Base-by-base conservation (phyloP, 768 basidiomycete genomes). In the Zangia roseola region DNA sequence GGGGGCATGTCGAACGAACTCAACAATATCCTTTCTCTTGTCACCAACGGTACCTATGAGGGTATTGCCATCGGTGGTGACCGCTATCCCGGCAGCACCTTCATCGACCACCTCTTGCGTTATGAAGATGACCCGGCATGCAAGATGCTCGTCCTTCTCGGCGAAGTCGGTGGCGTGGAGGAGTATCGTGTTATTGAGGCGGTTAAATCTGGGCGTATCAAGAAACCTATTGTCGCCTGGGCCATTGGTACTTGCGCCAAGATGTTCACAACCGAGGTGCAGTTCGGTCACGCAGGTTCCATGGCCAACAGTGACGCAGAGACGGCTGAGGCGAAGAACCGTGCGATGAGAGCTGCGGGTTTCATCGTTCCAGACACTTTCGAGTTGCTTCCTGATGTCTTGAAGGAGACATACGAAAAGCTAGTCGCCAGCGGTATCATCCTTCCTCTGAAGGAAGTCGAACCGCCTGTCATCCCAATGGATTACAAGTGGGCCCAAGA, bases 401-500 rank as follows among this genome's bases (percentile, higher is more conserved):
- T 99, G 66, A 83, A 81, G 71, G 82, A 84, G 65, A 88, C 91
- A 7, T 98, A 95, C 74, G 81, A 94, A 50, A 71, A 66, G 45
- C 88, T 99, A 56, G 87, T 97, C 48, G 64, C 69, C 51, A 69
- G 61, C 39, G 92, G 94, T 28, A 62, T 71, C 25, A 81, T 99
- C 69, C 69, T 74, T 30, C 84, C 83, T 55, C 76, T 84, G 75
- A 60, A 71, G 31, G 95, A 99, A 76, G 75, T 84, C 46, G 90
- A 93, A 20, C 93, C 94, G 5, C 95, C 95, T 10, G 84, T 89
- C 49, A 97, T 98, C 67, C 95, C 95, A n/a, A 97, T 98, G 92
- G 95, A 99, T 74, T 99, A 97, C 85, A 97, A 98, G 79, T 97
- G 95, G 95, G 94, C 94, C 30, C 91, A 94, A 74, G 93, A 97